These are phyloP conservation scores for Alternaria sp. DNA, from an alignment of 2,329 filamentous ascomycete genomes.

Conservation along the genomic window DNA sequence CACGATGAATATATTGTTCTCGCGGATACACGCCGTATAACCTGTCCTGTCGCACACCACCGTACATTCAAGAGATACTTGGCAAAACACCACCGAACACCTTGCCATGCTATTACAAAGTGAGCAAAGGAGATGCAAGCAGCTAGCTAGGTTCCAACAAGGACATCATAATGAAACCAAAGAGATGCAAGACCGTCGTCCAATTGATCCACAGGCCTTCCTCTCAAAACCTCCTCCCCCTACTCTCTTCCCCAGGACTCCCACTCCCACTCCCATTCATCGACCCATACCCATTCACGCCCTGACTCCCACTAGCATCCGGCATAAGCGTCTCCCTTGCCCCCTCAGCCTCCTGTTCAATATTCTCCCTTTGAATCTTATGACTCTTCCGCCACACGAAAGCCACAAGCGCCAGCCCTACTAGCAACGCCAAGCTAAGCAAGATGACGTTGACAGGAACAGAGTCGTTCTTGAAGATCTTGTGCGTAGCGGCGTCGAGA, in stretches of 20 bases:
- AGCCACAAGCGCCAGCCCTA: constrained; percentile 71
- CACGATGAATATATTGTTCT: no score
- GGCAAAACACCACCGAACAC: constrained; percentile 13
- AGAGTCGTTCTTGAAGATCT: constrained; percentile 74
- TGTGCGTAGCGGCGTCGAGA: constrained; percentile 79
- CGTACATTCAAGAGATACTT: no score
- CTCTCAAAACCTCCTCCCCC: constrained; percentile 29
- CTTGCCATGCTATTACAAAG: constrained; percentile 17
- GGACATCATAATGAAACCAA: neutral
- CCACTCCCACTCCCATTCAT: constrained; percentile 25
- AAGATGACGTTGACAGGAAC: constrained; percentile 78
- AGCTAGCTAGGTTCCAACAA: neutral
- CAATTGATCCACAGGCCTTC: neutral
- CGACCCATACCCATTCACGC: constrained; percentile 34
- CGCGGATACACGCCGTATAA: no score
- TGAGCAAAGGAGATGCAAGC: neutral
- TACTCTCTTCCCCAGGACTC: constrained; percentile 28
- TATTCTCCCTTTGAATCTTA: constrained; percentile 51
- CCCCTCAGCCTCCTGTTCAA: constrained; percentile 49
- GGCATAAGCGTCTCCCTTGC: constrained; percentile 51
- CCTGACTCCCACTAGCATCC: constrained; percentile 30
- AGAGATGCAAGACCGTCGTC: neutral
- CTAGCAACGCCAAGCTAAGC: constrained; percentile 65
- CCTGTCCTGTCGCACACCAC: no score
- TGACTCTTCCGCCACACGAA: constrained; percentile 68